Evolutionary conservation across 2,329 filamentous ascomycete species (phyloP).

Genomic region (Tothia fuscella): DNA sequence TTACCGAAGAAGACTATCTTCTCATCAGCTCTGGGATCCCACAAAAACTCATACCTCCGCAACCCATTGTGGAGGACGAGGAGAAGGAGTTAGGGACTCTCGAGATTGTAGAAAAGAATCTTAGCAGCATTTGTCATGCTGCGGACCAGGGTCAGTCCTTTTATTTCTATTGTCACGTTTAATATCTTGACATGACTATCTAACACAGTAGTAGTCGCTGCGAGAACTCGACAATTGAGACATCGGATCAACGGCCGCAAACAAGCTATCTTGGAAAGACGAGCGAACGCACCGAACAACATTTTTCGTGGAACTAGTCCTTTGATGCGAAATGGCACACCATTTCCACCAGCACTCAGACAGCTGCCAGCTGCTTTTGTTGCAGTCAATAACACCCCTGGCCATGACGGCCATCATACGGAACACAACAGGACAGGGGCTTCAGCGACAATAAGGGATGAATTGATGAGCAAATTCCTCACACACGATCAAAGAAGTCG

Average conservation of each 20-base stretch:
- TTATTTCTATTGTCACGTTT: not conserved
- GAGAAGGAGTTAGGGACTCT: constrained; percentile 72
- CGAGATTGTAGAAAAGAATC: constrained; percentile 69
- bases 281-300: constrained; percentile 35
- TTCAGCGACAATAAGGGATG: constrained; percentile 44
- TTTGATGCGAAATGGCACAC: constrained; percentile 30
- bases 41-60: constrained; percentile 68
- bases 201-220: constrained; percentile 50
- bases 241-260: constrained; percentile 66
- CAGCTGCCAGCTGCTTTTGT: constrained; percentile 36
- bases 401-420: constrained; percentile 25
- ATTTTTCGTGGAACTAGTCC: constrained; percentile 26
- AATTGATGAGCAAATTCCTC: constrained; percentile 51
- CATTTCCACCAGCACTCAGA: no score
- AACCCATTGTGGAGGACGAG: constrained; percentile 77
- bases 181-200: not conserved
- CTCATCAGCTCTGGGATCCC: constrained; percentile 73
- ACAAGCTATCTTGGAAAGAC: constrained; percentile 56
- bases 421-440: constrained; percentile 32
- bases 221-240: constrained; percentile 64
- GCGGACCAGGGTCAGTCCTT: constrained; percentile 55
- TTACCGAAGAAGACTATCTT: constrained; percentile 77
- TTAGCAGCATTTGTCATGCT: constrained; percentile 64
- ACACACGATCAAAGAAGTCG: constrained; percentile 21
- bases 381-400: constrained; percentile 42